phyloP scores from a whole-genome alignment of 2,329 filamentous ascomycete genomes.

The Epicoccum nigrum region DNA sequence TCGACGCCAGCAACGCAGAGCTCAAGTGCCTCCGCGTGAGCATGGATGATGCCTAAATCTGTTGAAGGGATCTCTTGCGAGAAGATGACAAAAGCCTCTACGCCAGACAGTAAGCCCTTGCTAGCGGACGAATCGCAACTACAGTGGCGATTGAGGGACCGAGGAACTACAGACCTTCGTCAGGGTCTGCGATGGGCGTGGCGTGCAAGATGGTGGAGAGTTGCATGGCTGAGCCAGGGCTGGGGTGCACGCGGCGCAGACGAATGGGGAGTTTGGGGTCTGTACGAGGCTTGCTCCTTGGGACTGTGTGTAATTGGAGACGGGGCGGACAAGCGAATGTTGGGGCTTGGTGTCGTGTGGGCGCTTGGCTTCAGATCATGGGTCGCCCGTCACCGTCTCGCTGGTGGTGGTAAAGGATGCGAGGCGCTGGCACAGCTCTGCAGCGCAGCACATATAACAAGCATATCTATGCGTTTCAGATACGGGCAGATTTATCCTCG shows the following conservation, averaged over 20 bases:
- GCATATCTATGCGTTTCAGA: no score
- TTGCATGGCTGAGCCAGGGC: conserved; percentile 18
- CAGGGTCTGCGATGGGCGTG: conserved; percentile 60
- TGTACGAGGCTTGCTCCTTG: neutral
- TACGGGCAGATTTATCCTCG: no score
- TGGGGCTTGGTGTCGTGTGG: conserved; percentile 4
- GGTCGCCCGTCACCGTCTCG: neutral
- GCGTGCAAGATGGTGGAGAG: conserved; percentile 47
- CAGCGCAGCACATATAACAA: neutral
- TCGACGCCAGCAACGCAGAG: conserved; percentile 72
- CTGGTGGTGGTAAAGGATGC: neutral
- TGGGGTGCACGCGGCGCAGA: conserved; percentile 8
- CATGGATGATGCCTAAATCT: conserved; percentile 78
- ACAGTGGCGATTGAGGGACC: neutral
- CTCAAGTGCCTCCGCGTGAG: conserved; percentile 68
- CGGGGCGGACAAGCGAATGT: conserved; percentile 8
- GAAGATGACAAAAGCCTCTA: conserved; percentile 90
- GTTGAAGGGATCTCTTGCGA: conserved; percentile 73
- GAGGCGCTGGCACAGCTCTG: neutral
- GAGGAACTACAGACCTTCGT: conserved; percentile 60
- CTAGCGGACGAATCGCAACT: neutral
- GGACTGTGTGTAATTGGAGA: neutral
- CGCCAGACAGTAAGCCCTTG: conserved; percentile 22
- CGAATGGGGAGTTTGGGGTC: neutral
- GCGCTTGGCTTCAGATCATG: conserved; percentile 5